phyloP scores from a whole-genome alignment of 495 filamentous ascomycete genomes.

The Neurospora tetrasperma region DNA sequence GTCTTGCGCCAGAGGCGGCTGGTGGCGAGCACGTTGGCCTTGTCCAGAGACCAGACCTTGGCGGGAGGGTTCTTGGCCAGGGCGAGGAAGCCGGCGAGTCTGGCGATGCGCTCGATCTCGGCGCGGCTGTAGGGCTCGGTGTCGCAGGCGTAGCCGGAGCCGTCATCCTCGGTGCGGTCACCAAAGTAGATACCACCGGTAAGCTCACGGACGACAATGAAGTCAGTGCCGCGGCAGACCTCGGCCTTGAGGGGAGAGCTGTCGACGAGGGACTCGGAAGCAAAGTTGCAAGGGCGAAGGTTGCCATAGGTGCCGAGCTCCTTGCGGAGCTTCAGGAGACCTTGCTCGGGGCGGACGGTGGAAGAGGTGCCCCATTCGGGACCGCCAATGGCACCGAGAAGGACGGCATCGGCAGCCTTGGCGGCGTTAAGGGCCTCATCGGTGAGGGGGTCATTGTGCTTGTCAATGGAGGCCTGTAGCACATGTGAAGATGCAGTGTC shows the following conservation, averaged over 20 bases:
- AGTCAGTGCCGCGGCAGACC: slow-evolving; percentile 80
- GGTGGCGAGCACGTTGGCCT: slow-evolving; percentile 94
- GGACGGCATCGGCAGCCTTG: slow-evolving; percentile 81
- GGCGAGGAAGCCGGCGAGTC: slow-evolving; percentile 75
- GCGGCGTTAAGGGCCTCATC: slow-evolving; percentile 77
- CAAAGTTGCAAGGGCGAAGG: slow-evolving; percentile 95
- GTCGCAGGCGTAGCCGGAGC: slow-evolving; percentile 69
- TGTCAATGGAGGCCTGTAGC: slow-evolving; percentile 75
- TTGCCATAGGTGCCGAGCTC: slow-evolving; percentile 93
- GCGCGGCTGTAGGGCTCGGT: slow-evolving; percentile 79
- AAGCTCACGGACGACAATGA: slow-evolving; percentile 90
- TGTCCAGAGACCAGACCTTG: slow-evolving; percentile 84
- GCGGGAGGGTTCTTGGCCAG: slow-evolving; percentile 67
- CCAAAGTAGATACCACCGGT: slow-evolving; percentile 98
- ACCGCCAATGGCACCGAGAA: slow-evolving; percentile 91
- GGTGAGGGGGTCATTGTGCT: slow-evolving; percentile 65
- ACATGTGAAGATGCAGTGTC: background rate
- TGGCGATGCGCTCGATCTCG: slow-evolving; percentile 84
- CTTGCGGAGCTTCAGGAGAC: slow-evolving; percentile 86
- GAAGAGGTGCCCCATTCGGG: slow-evolving; percentile 91
- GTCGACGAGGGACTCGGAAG: slow-evolving; percentile 76
- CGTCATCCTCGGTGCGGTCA: slow-evolving; percentile 78
- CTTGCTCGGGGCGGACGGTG: slow-evolving; percentile 84
- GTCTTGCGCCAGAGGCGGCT: slow-evolving; percentile 83
- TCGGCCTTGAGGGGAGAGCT: slow-evolving; percentile 81